Evolutionary conservation across 2,329 filamentous ascomycete genomes (phyloP), one percentile per base, ranked within the genome.

Genomic region (Microsporum canis): DNA sequence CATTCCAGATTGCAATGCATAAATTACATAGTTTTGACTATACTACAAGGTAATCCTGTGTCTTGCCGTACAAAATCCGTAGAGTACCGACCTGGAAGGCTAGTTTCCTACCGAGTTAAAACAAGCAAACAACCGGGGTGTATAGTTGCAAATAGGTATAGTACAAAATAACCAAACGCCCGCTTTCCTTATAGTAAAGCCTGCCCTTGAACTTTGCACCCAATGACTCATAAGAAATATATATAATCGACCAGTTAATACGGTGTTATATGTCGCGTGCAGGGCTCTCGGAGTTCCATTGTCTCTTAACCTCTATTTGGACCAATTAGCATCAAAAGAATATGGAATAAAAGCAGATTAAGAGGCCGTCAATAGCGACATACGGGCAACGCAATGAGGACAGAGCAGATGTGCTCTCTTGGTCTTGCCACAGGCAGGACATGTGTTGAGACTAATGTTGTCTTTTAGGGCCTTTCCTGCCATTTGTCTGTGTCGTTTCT

Each of bases 391-490:
- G 75, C 94, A 99, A 70, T 88, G 85, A 23, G 90, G 86, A 75
- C 94, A 99, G 66, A 99, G 74, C 39, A 91, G 79, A 78, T 99
- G 94, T 70, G 90, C 87, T 71, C 90, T 86, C 80, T 99, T 99
- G 31, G 85, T 78, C 71, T 88, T 83, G 57, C 94, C 95, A 69
- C 94, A 99, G 12, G 86, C 89, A 0, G 92, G 88, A 72, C 94
- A 99, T 71, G 85, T 89, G 78, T 91, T 95, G 67, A 99, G 77
- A 60, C 84, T 83, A 65, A 88, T 94, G 62, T 95, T 85, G 72
- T 99, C 94, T 77, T 96, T 89, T 68, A 99, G 76, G 51, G 86
- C 92, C 78, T 99, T 99, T 70, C 94, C 94, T 29, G 91, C 92
- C 86, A 97, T 88, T 72, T 95, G 91, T 69, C 95, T 85, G 71